These are phyloP conservation scores for Bocquillonia castaneifolia DNA, from an alignment of 441 rosid species.

Conservation along the genomic window DNA sequence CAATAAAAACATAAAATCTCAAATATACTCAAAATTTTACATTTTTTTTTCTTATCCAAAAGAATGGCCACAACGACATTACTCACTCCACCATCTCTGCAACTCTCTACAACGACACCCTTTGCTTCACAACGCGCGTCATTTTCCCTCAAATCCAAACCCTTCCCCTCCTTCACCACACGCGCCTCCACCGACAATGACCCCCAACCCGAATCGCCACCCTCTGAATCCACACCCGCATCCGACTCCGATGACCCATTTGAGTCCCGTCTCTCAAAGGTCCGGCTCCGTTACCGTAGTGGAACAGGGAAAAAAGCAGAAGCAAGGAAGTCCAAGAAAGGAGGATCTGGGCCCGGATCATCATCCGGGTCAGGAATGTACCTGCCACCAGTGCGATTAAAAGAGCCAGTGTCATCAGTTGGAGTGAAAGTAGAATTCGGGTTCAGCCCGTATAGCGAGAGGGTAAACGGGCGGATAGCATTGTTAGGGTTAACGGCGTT, in stretches of 20 bases:
- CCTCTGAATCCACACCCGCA: constrained; percentile 21
- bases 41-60: constrained; percentile 19
- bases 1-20: background rate
- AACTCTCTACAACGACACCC: constrained; percentile 24
- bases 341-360: constrained; percentile 26
- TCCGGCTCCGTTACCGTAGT: constrained; percentile 56
- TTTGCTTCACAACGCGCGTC: constrained; percentile 28
- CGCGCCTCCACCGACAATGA: constrained; percentile 37
- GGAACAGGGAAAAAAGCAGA: constrained; percentile 87
- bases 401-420: constrained; percentile 55
- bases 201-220: constrained; percentile 29
- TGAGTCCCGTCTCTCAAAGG: constrained; percentile 62
- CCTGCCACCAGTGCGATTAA: constrained; percentile 67
- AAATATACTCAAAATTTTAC: background rate
- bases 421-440: constrained; percentile 77
- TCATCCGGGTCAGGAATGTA: constrained; percentile 34
- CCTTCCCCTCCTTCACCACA: constrained; percentile 22
- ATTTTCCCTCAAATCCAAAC: constrained; percentile 9
- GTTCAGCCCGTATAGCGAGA: constrained; percentile 64
- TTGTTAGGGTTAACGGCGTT: constrained; percentile 64
- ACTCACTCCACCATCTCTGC: constrained; percentile 35
- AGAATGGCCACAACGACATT: constrained; percentile 44
- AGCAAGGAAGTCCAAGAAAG: constrained; percentile 51
- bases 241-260: constrained; percentile 43
- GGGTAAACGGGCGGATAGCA: constrained; percentile 70